Percentiles rank a stretch among this genome's conserved stretches.
Evolutionary conservation across 2,329 filamentous ascomycete species (phyloP).

Genomic region (Apiospora rasikravindrae): DNA sequence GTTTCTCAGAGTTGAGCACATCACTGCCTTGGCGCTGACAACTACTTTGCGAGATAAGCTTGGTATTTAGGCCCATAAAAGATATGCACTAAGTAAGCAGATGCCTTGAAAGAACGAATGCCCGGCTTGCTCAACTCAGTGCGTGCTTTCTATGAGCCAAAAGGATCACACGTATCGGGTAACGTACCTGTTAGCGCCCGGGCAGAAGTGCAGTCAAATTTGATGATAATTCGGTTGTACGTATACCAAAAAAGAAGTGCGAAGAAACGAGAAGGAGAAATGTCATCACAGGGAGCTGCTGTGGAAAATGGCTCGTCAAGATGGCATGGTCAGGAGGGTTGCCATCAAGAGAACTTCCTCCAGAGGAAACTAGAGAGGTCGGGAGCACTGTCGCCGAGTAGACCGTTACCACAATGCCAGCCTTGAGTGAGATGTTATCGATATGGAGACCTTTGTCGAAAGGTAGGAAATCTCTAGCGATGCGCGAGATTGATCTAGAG

Average conservation of each 20-base stretch:
- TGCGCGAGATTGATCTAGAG: background rate
- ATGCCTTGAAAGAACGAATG: background rate
- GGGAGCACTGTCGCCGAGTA: background rate
- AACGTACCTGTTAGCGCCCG: no score
- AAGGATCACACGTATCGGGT: background rate
- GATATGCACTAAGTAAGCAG: background rate
- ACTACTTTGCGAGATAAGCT: background rate
- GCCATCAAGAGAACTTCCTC: background rate
- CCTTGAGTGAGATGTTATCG: background rate
- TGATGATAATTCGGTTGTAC: no score
- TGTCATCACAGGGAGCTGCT: background rate
- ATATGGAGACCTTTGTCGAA: background rate
- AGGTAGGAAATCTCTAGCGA: background rate
- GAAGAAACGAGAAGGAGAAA: background rate
- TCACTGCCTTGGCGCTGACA: background rate
- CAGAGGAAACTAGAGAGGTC: background rate
- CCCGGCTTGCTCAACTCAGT: background rate
- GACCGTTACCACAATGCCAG: background rate
- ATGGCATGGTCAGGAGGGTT: background rate
- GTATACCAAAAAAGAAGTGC: background rate
- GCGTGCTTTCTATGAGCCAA: background rate
- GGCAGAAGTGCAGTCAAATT: no score
- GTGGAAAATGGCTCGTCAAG: background rate
- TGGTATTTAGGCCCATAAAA: background rate
- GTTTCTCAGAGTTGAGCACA: background rate